phyloP scores from a whole-genome alignment of 2,329 filamentous ascomycete species.

The Cyclaneusma minus region DNA sequence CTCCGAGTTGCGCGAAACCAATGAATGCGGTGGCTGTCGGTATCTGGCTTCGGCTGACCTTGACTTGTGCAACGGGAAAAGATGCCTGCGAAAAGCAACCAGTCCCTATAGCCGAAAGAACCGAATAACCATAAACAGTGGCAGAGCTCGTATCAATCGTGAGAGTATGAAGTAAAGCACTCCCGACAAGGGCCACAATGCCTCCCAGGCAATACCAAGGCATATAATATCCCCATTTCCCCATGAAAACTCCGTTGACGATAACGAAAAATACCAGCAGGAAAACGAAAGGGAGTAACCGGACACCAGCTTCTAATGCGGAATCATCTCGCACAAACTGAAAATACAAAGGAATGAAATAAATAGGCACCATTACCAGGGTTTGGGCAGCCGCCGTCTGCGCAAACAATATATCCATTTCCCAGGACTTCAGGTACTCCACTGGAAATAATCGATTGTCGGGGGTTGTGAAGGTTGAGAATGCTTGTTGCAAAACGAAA shows the following conservation, averaged over 20 bases:
- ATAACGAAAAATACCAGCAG: constrained; percentile 12
- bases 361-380: constrained; percentile 26
- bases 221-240: constrained; percentile 21
- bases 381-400: constrained; percentile 31
- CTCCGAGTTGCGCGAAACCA: constrained; percentile 20
- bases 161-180: constrained; percentile 17
- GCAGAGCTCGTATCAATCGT: constrained; percentile 11
- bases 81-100: constrained; percentile 19
- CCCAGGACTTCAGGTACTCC: constrained; percentile 8
- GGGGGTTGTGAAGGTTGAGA: constrained; percentile 9
- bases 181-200: constrained; percentile 19
- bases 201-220: constrained; percentile 23
- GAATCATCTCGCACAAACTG: constrained; percentile 30
- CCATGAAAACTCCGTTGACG: constrained; percentile 13
- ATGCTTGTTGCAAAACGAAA: constrained; percentile 8
- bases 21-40: constrained; percentile 23
- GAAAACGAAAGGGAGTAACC: constrained; percentile 17
- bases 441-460: constrained; percentile 8
- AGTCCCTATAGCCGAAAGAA: constrained; percentile 18
- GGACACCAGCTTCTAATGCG: constrained; percentile 24
- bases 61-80: constrained; percentile 22
- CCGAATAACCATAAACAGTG: constrained; percentile 15
- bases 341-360: constrained; percentile 30
- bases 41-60: constrained; percentile 17
- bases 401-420: constrained; percentile 14